Evolutionary conservation across 345 rosid genomes (phyloP).

Genomic region (Dovyalis caffra): DNA sequence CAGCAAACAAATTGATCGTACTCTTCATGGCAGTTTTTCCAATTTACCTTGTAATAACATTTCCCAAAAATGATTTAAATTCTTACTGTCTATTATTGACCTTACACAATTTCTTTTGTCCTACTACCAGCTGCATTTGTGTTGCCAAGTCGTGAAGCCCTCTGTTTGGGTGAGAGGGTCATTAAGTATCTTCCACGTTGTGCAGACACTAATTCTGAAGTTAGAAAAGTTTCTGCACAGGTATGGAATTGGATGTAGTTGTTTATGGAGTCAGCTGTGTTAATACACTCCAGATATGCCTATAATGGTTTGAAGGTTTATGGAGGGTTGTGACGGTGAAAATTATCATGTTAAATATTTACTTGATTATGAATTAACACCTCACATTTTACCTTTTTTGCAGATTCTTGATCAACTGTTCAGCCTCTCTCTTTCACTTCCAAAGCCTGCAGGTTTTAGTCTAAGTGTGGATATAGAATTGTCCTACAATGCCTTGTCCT

Average conservation of each 20-base stretch:
- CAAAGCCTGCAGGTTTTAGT: constrained; percentile 59
- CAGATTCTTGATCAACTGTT: constrained; percentile 94
- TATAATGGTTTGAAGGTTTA: constrained; percentile 12
- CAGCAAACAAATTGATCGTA: constrained; percentile 72
- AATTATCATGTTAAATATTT: constrained; percentile 12
- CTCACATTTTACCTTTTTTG: constrained; percentile 14
- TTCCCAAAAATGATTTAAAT: constrained; percentile 10
- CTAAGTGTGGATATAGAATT: constrained; percentile 55
- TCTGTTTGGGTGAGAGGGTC: constrained; percentile 90
- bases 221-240: constrained; percentile 91
- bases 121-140: constrained; percentile 71
- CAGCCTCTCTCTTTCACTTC: constrained; percentile 90
- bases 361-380: constrained; percentile 10
- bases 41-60: constrained; percentile 71
- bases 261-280: neutral
- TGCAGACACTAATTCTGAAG: constrained; percentile 89
- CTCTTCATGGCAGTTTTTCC: constrained; percentile 59
- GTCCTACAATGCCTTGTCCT: constrained; percentile 73
- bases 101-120: constrained; percentile 22
- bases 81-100: constrained; percentile 5
- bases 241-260: constrained; percentile 36
- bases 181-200: constrained; percentile 94
- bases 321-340: neutral
- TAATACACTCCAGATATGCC: neutral
- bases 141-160: constrained; percentile 88